phyloP scores from a whole-genome alignment of 257 asterid genomes.

The Pogostemon cablin region DNA sequence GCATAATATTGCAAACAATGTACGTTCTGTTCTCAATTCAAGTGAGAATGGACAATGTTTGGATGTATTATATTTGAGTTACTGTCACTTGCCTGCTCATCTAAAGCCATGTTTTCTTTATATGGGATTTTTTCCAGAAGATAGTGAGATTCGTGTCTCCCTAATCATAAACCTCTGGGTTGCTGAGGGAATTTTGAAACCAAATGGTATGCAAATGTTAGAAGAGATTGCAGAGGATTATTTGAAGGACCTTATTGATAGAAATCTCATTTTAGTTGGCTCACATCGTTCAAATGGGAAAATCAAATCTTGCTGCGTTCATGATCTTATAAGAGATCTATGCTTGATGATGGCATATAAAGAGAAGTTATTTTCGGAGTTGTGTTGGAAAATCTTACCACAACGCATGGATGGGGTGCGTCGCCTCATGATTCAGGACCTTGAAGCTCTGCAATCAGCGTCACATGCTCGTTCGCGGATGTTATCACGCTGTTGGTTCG shows the following conservation, averaged over 20 bases:
- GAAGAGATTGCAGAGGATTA: constrained; percentile 10
- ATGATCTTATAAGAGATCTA: constrained; percentile 23
- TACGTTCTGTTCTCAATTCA: constrained; percentile 2
- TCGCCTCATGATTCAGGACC: background rate
- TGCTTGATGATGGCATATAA: constrained; percentile 3
- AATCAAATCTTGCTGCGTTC: constrained; percentile 7
- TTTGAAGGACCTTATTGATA: constrained; percentile 15
- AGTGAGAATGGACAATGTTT: constrained; percentile 5
- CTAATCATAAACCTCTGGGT: background rate
- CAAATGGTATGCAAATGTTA: constrained; percentile 2
- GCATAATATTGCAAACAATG: background rate
- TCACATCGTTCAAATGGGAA: background rate
- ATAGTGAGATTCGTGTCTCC: background rate
- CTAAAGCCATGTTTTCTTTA: constrained; percentile 14
- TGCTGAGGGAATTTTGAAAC: background rate
- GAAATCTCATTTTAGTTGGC: constrained; percentile 15
- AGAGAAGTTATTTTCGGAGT: background rate
- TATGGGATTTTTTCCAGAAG: constrained; percentile 9
- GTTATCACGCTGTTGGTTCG: background rate
- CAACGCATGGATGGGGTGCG: background rate
- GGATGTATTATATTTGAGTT: constrained; percentile 17
- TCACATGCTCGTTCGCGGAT: background rate
- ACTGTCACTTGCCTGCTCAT: constrained; percentile 10
- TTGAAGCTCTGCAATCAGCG: background rate
- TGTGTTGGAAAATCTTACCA: background rate